These are phyloP conservation scores for Hypoxylon subgilvum DNA, from an alignment of 495 filamentous ascomycete genomes.

Conservation along the genomic window DNA sequence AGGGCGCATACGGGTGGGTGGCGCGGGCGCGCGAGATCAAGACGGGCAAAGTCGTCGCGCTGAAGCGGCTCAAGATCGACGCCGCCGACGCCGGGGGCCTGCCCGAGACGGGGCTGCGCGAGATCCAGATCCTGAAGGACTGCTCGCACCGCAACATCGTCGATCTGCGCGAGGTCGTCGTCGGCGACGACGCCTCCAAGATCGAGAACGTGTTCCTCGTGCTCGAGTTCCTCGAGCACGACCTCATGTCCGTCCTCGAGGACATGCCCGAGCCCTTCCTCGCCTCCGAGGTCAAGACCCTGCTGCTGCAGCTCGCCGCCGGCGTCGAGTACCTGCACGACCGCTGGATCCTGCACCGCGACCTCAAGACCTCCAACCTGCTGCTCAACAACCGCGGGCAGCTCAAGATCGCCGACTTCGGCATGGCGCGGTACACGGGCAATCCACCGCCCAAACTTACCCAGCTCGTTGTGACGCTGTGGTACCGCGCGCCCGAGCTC, in stretches of 20 bases:
- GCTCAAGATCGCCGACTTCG: constrained; percentile 96
- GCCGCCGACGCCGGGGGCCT: constrained; percentile 77
- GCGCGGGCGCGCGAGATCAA: constrained; percentile 79
- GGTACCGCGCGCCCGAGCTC: constrained; percentile 93
- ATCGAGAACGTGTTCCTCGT: constrained; percentile 90
- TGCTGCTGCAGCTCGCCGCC: constrained; percentile 80
- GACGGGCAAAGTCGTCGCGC: constrained; percentile 85
- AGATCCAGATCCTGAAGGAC: constrained; percentile 68
- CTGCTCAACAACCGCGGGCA: constrained; percentile 94
- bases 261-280: constrained; percentile 95
- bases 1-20: constrained; percentile 95
- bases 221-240: constrained; percentile 98
- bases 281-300: constrained; percentile 88
- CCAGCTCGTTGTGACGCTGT: constrained; percentile 93
- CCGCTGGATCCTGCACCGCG: constrained; percentile 93
- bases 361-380: constrained; percentile 95
- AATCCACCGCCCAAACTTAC: constrained; percentile 83
- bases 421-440: constrained; percentile 90
- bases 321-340: constrained; percentile 86
- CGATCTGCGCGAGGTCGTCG: constrained; percentile 80
- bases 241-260: constrained; percentile 90
- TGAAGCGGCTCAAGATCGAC: constrained; percentile 96
- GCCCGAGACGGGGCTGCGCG: constrained; percentile 88
- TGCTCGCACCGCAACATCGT: constrained; percentile 61
- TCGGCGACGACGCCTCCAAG: constrained; percentile 67